phyloP scores from a whole-genome alignment of 495 filamentous ascomycete species.

The Hypoxylon crocopeplum region DNA sequence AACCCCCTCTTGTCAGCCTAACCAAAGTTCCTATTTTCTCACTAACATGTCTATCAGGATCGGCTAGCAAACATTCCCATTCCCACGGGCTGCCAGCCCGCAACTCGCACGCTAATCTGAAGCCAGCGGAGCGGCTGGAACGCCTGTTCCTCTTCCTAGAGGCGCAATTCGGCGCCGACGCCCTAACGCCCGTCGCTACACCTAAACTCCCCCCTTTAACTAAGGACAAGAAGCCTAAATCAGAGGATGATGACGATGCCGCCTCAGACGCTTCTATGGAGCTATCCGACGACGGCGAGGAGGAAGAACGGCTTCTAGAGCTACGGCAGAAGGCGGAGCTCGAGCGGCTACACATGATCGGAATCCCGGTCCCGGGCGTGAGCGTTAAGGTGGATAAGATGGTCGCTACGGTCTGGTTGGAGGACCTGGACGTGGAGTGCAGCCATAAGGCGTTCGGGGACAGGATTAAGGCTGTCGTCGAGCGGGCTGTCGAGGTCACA shows the following conservation, averaged over 20 bases:
- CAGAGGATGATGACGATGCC: conserved; percentile 27
- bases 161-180: conserved; percentile 87
- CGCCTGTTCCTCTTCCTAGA: conserved; percentile 96
- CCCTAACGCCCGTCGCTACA: conserved; percentile 72
- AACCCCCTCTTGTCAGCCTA: conserved; percentile 12
- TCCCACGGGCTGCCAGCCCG: conserved; percentile 58
- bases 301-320: conserved; percentile 47
- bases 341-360: conserved; percentile 74
- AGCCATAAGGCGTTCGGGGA: conserved; percentile 73
- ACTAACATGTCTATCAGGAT: conserved; percentile 49
- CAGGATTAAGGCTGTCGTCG: conserved; percentile 85
- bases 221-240: conserved; percentile 41
- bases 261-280: conserved; percentile 50
- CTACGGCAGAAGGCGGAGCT: conserved; percentile 60
- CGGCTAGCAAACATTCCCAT: conserved; percentile 63
- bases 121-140: conserved; percentile 75
- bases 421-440: conserved; percentile 89
- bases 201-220: conserved; percentile 60
- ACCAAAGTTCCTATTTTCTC: conserved; percentile 1
- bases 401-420: conserved; percentile 87
- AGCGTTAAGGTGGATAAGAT: conserved; percentile 88
- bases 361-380: conserved; percentile 87
- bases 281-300: conserved; percentile 47
- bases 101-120: conserved; percentile 75
- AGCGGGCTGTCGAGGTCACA: conserved; percentile 89